Evolutionary conservation across 441 rosid genomes (phyloP), one percentile per base, ranked within the genome.

Genomic region (Croton setiger): DNA sequence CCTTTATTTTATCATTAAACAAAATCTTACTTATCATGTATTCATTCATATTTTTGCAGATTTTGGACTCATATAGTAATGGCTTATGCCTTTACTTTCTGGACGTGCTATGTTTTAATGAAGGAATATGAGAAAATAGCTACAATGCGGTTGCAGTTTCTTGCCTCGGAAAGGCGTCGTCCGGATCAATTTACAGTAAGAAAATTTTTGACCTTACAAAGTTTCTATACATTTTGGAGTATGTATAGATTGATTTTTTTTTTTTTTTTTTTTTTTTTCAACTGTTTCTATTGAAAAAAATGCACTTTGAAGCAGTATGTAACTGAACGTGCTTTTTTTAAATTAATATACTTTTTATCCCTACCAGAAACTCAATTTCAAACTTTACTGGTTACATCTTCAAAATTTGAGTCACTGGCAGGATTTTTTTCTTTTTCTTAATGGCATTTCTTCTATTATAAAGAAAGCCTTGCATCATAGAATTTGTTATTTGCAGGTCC

Each of bases 131-230:
- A 78, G 75, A 82, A 33, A 18, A 85, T 96, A 74, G 88, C 96
- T 72, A 67, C 72, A 31, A 91, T 92, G 99, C 80, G 99, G 65
- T 81, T 91, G 86, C 91, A 87, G 37, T 96, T 96, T 84, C 74
- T 96, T 82, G 85, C 89, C 57, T 77, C 98, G n/a, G 97, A 87
- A 80, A 79, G 70, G 39, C 93, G 99, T 35, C 87, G 96, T 23
- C 91, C 99, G 1, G 98, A 96, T 77, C 98, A 92, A 75, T 96
- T 87, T 79, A 86, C 98, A 31, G 97, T 95, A 84, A 75, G 78
- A 74, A 20, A 58, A 37, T 75, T 82, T 66, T 57, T 65, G 75
- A 33, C 57, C 43, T 56, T 4, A 0, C 67, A 23, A 45, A 67
- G 9, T 18, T 63, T 39, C 44, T 69, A 68, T 37, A 58, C 63